A percentile compares a stretch with the other conserved stretches of the same genome.
These are phyloP conservation scores for Urtica urens DNA, from an alignment of 306 rosid species.

Conservation along the genomic window DNA sequence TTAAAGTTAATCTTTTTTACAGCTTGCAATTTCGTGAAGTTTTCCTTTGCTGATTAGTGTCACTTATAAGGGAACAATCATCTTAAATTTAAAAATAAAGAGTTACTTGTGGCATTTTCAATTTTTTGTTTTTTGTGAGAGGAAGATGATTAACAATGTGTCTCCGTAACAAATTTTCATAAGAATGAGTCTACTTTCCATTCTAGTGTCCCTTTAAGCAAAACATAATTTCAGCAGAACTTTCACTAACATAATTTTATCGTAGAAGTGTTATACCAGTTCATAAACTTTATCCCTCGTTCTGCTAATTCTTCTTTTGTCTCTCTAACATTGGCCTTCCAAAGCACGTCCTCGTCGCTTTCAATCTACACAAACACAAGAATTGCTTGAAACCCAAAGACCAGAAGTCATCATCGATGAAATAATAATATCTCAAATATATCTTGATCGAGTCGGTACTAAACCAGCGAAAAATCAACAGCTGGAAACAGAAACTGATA, in stretches of 20 bases:
- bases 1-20: no score
- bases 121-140: no score
- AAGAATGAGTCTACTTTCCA: no score
- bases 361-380: conserved; percentile 49
- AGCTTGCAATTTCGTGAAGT: no score
- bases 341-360: conserved; percentile 57
- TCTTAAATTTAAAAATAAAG: no score
- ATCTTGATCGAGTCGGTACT: conserved; percentile 11
- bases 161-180: no score
- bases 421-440: conserved; percentile 7
- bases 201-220: neutral
- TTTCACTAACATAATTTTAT: neutral
- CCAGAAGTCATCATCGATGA: conserved; percentile 21
- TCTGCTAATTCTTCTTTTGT: conserved; percentile 69
- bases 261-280: conserved; percentile 38
- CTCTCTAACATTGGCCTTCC: conserved; percentile 76
- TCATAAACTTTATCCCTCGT: conserved; percentile 65
- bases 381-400: conserved; percentile 13
- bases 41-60: no score
- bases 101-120: no score
- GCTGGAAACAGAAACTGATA: conserved; percentile 37
- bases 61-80: no score
- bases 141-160: no score
- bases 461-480: conserved; percentile 35
- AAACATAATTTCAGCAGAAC: neutral